Evolutionary conservation across 2,329 filamentous ascomycete species (phyloP), one percentile per base, ranked within the genome.

Genomic region (Coleophoma crateriformis): DNA sequence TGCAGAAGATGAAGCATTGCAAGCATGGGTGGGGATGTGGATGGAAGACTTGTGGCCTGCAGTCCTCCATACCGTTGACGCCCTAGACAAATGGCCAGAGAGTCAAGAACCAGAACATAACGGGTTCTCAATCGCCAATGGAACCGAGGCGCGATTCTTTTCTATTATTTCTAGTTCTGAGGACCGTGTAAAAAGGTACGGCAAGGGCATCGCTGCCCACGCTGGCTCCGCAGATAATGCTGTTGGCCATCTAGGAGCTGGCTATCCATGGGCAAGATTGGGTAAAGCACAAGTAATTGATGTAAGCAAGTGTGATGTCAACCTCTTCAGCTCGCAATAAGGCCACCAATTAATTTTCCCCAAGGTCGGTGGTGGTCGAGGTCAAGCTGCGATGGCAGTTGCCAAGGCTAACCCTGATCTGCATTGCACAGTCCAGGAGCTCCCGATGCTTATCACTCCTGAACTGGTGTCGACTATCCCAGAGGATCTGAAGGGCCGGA

Each of bases 231-330:
- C 3, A 27, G 27, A 27, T 27, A 79, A 78, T 54, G 74, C 77
- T 52, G 58, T 78, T 3, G 62, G 63, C 38, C 69, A 78, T 55
- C 67, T 82, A 19, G 68, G 78, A 1, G 64, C 76, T 33, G 48
- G 48, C 10, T 50, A 45, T 46, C 33, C 41, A 19, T 53, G 50
- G 50, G 48, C 13, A 10, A 45, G 39, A 12, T 19, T 50, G 22
- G 50, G 50, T 7, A 34, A 41, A 8, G 50, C 44, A 15, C 38
- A n/a, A 22, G 47, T 53, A 3, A 48, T 50, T 7, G 50, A 53
- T 47, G 50, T 53, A 33, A 48, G 51, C 13, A 27, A 27, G 6
- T 27, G 27, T 27, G 27, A 27, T 7, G 8, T 27, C 27, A 27
- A 27, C 27, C 27, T 27, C 27, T 27, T 27, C 27, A 27, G 15